Base-by-base conservation (phyloP, 306 rosid species). In the Trifolium pratense region DNA sequence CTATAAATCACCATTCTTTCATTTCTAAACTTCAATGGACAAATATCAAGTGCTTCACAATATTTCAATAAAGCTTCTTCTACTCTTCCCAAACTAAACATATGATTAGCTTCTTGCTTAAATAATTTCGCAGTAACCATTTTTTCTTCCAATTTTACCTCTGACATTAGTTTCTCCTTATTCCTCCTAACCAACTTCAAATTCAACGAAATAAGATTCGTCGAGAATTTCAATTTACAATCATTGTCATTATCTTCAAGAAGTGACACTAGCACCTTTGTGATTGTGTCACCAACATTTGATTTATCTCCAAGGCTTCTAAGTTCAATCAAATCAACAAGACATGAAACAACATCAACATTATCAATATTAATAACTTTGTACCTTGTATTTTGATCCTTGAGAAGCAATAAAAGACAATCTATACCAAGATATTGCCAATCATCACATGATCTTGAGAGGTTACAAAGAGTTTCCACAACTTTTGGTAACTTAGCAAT, bases 371-470 rank as follows among this genome's bases (percentile, higher is more conserved):
- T n/a, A 71, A 89, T 14, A 76, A 90, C 89, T 18, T 84, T 81
- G 86, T 84, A 83, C 84, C 97, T 81, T 4, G 94, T 88, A 31
- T 73, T 83, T 7, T 66, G 42, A 66, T 92, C 94, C 74, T 87
- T 88, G 81, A 92, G 93, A 60, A 92, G 96, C 21, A 85, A 63
- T 20, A 92, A 53, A 53, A 92, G 96, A 77, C 96, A 92, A 36
- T 92, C 88, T 2, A 92, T 87, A 12, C 92, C 96, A 79, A 88
- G 83, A 29, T 92, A 88, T 39, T 92, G 97, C 96, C 97, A 92
- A 72, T 92, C 91, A 82, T 92, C 92, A 2, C 91, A 92, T 70
- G 97, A 92, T 75, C 94, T 83, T 6, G 96, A 84, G 17, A 92
- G 77, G 60, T 88, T 92, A 31, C 94, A 80, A 0, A 92, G 81